Base-by-base conservation (phyloP, 2,329 filamentous ascomycete species). In the Phaeosphaeria sp. region DNA sequence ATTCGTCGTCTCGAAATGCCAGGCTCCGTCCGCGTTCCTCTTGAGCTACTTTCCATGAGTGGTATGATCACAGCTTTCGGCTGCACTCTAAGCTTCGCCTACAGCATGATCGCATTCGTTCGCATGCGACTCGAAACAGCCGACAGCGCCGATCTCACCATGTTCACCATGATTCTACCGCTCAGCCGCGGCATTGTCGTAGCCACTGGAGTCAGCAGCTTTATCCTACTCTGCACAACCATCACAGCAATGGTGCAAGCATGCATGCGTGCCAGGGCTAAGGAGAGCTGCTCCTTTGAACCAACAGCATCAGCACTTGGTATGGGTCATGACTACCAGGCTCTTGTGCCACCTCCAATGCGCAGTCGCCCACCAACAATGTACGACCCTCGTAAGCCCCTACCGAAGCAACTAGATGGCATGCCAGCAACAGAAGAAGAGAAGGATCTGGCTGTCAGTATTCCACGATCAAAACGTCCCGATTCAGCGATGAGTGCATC, bases 271-370 rank as follows among this genome's bases (percentile, higher is more conserved):
- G 49, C 49, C 9, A 55, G 59, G 21, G 59, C 56, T 11, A 63
- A 59, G 30, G 65, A 71, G 43, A 63, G 59, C 46, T 73, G 68
- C 53, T 68, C 65, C 3, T 74, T 74, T 46, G 71, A 73, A 55
- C 72, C 72, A 30, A 73, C 67, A 11, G 69, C 65, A n/a, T 73
- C 69, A 6, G 60, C 63, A 20, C 57, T 74, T 9, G 71, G 71
- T 7, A 73, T 73, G 67, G 51, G 61, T 1, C 63, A 71, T 36
- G 66, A 62, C 15, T 69, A 72, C 30, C 53, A 63, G 40, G 65
- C 64, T 30, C 55, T 65, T 15, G 22, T 57, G 0, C 69, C 71
- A 6, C 51, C 57, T 18, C 36, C 44, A 13, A 47, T 58, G 5
- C 49, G 66, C 8, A 57, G 54, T 22, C 57, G 59, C n/a, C 61